Evolutionary conservation across 768 basidiomycete genomes (phyloP).

Genomic region (Lactarius sp.): DNA sequence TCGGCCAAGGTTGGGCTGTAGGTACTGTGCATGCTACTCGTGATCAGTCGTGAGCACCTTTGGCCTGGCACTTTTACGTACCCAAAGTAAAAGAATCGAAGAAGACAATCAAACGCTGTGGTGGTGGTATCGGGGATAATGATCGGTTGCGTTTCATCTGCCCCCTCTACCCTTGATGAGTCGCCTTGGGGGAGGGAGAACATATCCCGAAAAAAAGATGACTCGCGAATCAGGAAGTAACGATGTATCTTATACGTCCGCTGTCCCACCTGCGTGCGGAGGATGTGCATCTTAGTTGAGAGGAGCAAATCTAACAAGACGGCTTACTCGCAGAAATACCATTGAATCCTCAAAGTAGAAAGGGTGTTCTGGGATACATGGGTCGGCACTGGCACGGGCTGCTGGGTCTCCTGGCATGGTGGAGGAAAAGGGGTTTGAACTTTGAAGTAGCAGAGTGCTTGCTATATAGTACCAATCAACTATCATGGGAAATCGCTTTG

Average conservation of each 20-base stretch:
- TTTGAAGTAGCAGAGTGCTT: too few relatives aligned
- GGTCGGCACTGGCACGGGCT: not conserved
- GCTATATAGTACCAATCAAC: not conserved
- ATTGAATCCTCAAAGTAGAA: constrained; percentile 12
- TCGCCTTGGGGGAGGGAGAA: constrained; percentile 18
- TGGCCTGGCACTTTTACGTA: not conserved
- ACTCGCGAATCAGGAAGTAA: constrained; percentile 23
- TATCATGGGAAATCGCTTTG: too few relatives aligned
- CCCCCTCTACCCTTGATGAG: constrained; percentile 24
- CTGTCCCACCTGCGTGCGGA: constrained; percentile 19
- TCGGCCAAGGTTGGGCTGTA: not conserved
- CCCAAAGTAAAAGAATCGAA: constrained; percentile 26
- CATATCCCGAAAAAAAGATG: constrained; percentile 21
- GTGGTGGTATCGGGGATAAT: constrained; percentile 16
- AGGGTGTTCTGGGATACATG: not conserved
- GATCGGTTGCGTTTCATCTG: constrained; percentile 23
- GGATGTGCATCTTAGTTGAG: not conserved
- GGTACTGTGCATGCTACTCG: constrained; percentile 18
- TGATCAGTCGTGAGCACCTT: not conserved
- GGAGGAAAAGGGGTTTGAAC: too few relatives aligned
- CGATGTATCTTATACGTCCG: constrained; percentile 26
- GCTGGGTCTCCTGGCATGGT: too few relatives aligned
- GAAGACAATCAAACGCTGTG: constrained; percentile 21
- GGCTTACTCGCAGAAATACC: constrained; percentile 11
- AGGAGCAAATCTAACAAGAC: not conserved